Base-by-base conservation (phyloP, 768 basidiomycete genomes). In the Filobasidium wieringae region DNA sequence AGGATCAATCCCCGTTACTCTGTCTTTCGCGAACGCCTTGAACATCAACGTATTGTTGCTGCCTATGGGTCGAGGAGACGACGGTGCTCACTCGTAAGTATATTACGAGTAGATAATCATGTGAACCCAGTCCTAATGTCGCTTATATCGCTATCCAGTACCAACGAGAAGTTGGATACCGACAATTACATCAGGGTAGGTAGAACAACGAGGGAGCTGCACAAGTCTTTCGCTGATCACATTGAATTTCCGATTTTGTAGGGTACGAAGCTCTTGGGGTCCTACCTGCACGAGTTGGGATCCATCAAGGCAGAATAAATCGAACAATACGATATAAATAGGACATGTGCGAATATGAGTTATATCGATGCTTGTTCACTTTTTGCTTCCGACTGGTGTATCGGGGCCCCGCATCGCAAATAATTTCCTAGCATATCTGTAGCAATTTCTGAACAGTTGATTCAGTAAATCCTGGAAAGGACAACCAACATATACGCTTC, bases 21-120 rank as follows among this genome's bases (percentile, higher is more conserved):
- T 96, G 57, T 92, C 89, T 1, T 93, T 97, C 71, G 88, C 91
- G 9, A 88, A 95, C 69, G 81, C 81, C 41, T 76, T 95, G 45
- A 82, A 82, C 31, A 84, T 90, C 55, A 95, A 91, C 67, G 88
- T 95, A 8, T 72, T 92, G 57, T 76, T 96, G 19, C 78, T 96
- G 29, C 93, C 91, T 0, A 92, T 93, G 84, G 90, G 90, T 1
- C 79, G 92, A 51, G 87, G 88, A 1, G 90, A 96, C 68, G 93
- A 97, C 63, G 93, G 92, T 51, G 66, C 67, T 33, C 70, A 66
- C 56, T 69, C 68, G 36, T 52, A 26, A 30, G 57, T 57, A 19
- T 17, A 4, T 32, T 29, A 22, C 4, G 9, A n/a, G n/a, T n/a
- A n/a, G 19, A 57, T 60, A 6, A 6, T 12, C 41, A 3, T 26